Evolutionary conservation across 129 eudicot genomes (phyloP).

Genomic region (Calendula officinalis): DNA sequence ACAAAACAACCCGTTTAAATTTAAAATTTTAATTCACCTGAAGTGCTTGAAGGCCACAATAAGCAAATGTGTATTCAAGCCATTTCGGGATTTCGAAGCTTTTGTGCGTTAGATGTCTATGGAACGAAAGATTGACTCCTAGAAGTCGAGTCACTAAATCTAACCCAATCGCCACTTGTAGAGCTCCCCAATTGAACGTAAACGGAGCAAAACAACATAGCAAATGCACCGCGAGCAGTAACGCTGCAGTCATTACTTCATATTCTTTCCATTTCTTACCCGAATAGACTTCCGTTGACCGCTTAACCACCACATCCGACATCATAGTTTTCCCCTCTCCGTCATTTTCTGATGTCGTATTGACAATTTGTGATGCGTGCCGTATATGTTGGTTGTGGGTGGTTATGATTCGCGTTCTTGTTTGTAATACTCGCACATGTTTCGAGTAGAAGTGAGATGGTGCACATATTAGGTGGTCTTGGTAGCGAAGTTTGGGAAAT

Average conservation of each 20-base stretch:
- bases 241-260: constrained; percentile 40
- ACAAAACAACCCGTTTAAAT: too few relatives aligned
- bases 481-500: constrained; percentile 20
- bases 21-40: constrained; percentile 42
- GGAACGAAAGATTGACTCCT: constrained; percentile 65
- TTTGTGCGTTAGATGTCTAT: constrained; percentile 68
- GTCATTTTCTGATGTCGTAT: constrained; percentile 3
- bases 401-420: constrained; percentile 1
- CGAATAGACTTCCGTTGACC: constrained; percentile 33
- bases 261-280: constrained; percentile 44
- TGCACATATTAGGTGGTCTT: constrained; percentile 5
- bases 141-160: constrained; percentile 53
- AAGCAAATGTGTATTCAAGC: constrained; percentile 81
- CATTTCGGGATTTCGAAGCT: constrained; percentile 84
- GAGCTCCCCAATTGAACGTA: constrained; percentile 63
- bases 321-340: background rate
- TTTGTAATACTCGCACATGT: background rate
- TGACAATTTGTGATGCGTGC: background rate
- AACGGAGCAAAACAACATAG: constrained; percentile 58
- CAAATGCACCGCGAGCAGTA: constrained; percentile 48
- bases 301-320: constrained; percentile 42
- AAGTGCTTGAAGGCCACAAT: constrained; percentile 71
- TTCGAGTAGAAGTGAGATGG: constrained; percentile 10
- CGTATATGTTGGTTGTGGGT: background rate
- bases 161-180: constrained; percentile 50